A percentile compares a stretch with the other conserved stretches of the same genome.
Evolutionary conservation across 805 yeast species (phyloP).

Genomic region (Candida chauliodis): DNA sequence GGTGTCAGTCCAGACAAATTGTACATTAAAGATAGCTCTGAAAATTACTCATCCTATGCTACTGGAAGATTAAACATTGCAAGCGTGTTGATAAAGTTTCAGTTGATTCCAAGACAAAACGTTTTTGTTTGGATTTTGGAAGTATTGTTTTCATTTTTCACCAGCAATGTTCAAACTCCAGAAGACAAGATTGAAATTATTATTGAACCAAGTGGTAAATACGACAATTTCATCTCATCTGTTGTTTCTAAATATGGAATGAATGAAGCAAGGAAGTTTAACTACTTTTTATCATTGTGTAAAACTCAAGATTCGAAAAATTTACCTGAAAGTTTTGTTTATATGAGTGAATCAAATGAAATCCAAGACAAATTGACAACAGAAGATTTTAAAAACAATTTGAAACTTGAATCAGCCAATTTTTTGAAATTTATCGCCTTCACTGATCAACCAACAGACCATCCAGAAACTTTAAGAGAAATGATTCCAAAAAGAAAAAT

Average conservation of each 20-base stretch:
- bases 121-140: constrained; percentile 66
- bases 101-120: constrained; percentile 78
- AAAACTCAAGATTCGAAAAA: constrained; percentile 69
- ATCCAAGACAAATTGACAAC: constrained; percentile 64
- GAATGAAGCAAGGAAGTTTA: constrained; percentile 69
- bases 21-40: constrained; percentile 59
- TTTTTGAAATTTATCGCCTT: constrained; percentile 67
- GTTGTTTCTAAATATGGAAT: constrained; percentile 81
- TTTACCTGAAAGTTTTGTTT: constrained; percentile 73
- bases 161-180: constrained; percentile 51
- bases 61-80: constrained; percentile 83
- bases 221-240: constrained; percentile 76
- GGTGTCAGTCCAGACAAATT: constrained; percentile 51
- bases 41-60: constrained; percentile 69
- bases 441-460: constrained; percentile 78
- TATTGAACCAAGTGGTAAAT: constrained; percentile 51
- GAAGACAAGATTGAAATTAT: constrained; percentile 60
- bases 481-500: constrained; percentile 52
- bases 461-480: constrained; percentile 60
- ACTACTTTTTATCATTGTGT: constrained; percentile 82
- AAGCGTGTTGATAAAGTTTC: constrained; percentile 56
- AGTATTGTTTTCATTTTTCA: constrained; percentile 52
- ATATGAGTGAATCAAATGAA: constrained; percentile 87
- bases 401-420: constrained; percentile 43
- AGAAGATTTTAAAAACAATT: constrained; percentile 34